Percentiles rank a stretch among this genome's conserved stretches.
Evolutionary conservation across 495 filamentous ascomycete species (phyloP).

Genomic region (Penicillium diatomitis): DNA sequence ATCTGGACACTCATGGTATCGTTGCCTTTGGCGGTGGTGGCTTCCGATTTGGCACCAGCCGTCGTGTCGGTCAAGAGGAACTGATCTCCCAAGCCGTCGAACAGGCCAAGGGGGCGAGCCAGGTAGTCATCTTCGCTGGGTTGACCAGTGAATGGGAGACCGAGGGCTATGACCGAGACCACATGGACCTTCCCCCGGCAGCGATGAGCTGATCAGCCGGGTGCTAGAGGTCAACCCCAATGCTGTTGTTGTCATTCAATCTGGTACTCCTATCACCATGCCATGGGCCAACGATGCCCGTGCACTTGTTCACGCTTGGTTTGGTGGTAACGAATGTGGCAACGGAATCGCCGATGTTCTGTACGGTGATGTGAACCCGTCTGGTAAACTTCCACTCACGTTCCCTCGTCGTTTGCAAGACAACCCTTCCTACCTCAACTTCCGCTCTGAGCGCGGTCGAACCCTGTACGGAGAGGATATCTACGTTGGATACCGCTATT

Average conservation of each 20-base stretch:
- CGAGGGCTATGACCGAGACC: constrained; percentile 67
- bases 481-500: constrained; percentile 73
- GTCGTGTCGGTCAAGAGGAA: constrained; percentile 1
- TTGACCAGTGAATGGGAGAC: constrained; percentile 78
- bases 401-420: constrained; percentile 55
- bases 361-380: constrained; percentile 49
- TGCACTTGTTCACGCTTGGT: constrained; percentile 61
- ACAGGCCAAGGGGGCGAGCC: constrained; percentile 55
- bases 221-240: constrained; percentile 58
- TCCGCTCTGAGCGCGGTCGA: constrained; percentile 59
- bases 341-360: constrained; percentile 47
- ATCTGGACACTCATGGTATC: constrained; percentile 36
- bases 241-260: constrained; percentile 69
- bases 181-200: constrained; percentile 66
- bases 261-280: constrained; percentile 73
- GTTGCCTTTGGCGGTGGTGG: constrained; percentile 53
- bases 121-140: constrained; percentile 65
- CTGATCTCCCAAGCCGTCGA: constrained; percentile 41
- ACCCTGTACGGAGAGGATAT: constrained; percentile 68
- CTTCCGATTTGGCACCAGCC: constrained; percentile 58
- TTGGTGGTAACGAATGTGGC: constrained; percentile 54
- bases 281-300: constrained; percentile 61
- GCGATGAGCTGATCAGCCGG: constrained; percentile 58
- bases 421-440: constrained; percentile 64
- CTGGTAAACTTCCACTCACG: constrained; percentile 46